Evolutionary conservation across 2,329 filamentous ascomycete genomes (phyloP).

Genomic region (Balansia obtecta): DNA sequence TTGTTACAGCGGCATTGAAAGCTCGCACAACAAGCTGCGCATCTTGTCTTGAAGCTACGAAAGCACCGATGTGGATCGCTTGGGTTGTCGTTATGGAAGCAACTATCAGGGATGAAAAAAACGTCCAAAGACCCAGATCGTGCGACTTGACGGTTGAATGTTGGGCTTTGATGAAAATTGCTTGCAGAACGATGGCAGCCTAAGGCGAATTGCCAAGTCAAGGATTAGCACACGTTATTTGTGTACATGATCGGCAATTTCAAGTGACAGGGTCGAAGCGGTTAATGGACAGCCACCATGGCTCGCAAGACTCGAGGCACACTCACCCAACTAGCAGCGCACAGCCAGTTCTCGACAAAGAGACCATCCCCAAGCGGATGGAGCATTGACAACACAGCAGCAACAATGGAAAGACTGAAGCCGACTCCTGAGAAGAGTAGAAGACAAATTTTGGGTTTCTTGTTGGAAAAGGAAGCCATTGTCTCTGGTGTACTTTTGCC

Average conservation of each 20-base stretch:
- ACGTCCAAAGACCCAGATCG: slow-evolving; percentile 38
- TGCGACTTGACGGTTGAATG: slow-evolving; percentile 40
- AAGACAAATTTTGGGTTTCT: slow-evolving; percentile 41
- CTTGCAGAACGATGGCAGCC: slow-evolving; percentile 40
- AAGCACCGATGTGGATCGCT: slow-evolving; percentile 23
- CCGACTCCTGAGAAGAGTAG: slow-evolving; percentile 41
- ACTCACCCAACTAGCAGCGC: slow-evolving; percentile 50
- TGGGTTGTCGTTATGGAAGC: slow-evolving; percentile 32
- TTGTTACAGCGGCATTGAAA: slow-evolving; percentile 30
- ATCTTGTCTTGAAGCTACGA: slow-evolving; percentile 20
- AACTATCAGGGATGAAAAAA: slow-evolving; percentile 34
- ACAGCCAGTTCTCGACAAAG: slow-evolving; percentile 46
- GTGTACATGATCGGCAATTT: not conserved
- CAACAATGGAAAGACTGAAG: slow-evolving; percentile 40
- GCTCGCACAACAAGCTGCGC: slow-evolving; percentile 33
- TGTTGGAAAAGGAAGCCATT: slow-evolving; percentile 48
- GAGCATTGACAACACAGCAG: slow-evolving; percentile 40
- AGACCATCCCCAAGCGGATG: slow-evolving; percentile 22
- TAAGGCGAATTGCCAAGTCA: slow-evolving; percentile 14
- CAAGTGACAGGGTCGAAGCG: no score
- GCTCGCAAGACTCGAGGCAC: not conserved
- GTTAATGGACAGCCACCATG: no score
- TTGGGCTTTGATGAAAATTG: slow-evolving; percentile 33
- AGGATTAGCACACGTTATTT: not conserved
- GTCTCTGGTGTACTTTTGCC: slow-evolving; percentile 55